These are phyloP conservation scores for Tieghemiomyces parasiticus DNA, from an alignment of 192 early-diverging fungal genomes.

Conservation along the genomic window DNA sequence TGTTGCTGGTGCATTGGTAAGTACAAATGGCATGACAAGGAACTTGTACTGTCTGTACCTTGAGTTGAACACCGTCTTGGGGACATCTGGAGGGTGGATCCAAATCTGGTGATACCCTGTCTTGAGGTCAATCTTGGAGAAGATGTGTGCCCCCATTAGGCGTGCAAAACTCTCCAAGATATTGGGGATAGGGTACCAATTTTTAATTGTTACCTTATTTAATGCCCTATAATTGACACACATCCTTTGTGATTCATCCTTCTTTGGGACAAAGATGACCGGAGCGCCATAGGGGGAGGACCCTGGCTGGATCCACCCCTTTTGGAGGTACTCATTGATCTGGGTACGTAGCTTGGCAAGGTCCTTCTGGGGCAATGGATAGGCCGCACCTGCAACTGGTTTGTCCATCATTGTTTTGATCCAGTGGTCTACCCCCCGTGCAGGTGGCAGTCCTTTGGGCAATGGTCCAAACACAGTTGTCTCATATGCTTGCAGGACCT, in stretches of 20 bases:
- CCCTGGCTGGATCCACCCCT: conserved; percentile 18
- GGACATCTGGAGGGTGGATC: conserved; percentile 15
- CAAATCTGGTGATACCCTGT: conserved; percentile 28
- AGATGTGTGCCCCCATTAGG: conserved; percentile 15
- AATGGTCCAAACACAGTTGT: not conserved
- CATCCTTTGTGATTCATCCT: conserved; percentile 20
- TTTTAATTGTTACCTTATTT: conserved; percentile 25
- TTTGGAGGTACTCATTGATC: not conserved
- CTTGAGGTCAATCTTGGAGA: conserved; percentile 26
- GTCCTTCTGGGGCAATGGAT: not conserved
- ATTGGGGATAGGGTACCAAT: conserved; percentile 32
- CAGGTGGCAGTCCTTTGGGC: not conserved
- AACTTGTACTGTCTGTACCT: conserved; percentile 28
- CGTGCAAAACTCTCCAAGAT: conserved; percentile 27
- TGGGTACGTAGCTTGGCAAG: not conserved
- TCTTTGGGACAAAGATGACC: conserved; percentile 24
- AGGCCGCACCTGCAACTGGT: not conserved
- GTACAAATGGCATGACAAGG: conserved; percentile 39
- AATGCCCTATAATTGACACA: conserved; percentile 35
- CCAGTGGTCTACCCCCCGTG: not conserved
- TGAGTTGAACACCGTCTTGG: conserved; percentile 28
- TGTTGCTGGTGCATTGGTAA: conserved; percentile 39
- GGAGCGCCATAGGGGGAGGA: conserved; percentile 25
- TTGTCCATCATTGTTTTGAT: not conserved
- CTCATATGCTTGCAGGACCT: not conserved